These are phyloP conservation scores for Cladorrhinum samala DNA, from an alignment of 495 filamentous ascomycete species.

Conservation along the genomic window DNA sequence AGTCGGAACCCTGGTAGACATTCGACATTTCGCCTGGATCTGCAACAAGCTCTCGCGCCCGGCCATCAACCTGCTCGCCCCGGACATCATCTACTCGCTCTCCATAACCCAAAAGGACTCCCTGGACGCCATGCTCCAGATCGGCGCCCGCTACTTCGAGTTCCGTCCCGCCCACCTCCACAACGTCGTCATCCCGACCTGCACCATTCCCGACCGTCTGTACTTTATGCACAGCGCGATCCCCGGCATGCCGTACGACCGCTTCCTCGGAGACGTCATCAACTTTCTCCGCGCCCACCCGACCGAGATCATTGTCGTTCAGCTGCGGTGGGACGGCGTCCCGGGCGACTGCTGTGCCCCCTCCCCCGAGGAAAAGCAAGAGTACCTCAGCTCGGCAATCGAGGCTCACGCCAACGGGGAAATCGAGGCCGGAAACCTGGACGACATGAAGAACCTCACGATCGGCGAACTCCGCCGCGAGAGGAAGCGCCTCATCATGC, in stretches of 20 bases:
- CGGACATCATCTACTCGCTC: conserved; percentile 46
- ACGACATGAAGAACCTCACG: conserved; percentile 30
- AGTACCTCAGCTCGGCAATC: conserved; percentile 36
- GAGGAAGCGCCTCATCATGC: conserved; percentile 42
- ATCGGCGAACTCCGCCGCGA: conserved; percentile 38
- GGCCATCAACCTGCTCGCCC: conserved; percentile 36
- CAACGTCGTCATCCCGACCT: conserved; percentile 25
- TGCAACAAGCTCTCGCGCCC: conserved; percentile 28
- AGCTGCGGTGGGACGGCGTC: conserved; percentile 51
- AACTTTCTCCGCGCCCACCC: conserved; percentile 38
- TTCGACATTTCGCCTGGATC: conserved; percentile 23
- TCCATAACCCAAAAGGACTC: conserved; percentile 51
- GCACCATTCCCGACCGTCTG: conserved; percentile 37
- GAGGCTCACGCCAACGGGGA: conserved; percentile 18
- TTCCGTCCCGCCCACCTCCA: conserved; percentile 48
- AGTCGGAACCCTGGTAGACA: conserved; percentile 31
- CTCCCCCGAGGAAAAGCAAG: conserved; percentile 35
- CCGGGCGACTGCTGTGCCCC: conserved; percentile 39
- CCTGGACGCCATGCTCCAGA: conserved; percentile 37
- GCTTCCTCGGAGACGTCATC: conserved; percentile 41
- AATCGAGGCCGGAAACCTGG: conserved; percentile 27
- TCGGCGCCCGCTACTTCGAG: conserved; percentile 52
- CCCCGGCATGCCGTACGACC: conserved; percentile 47
- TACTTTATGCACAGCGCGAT: conserved; percentile 52
- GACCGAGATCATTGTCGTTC: conserved; percentile 46